Evolutionary conservation across 1,284 basidiomycete genomes (phyloP), one percentile per base, ranked within the genome.

Genomic region (Trichosporon sp.): DNA sequence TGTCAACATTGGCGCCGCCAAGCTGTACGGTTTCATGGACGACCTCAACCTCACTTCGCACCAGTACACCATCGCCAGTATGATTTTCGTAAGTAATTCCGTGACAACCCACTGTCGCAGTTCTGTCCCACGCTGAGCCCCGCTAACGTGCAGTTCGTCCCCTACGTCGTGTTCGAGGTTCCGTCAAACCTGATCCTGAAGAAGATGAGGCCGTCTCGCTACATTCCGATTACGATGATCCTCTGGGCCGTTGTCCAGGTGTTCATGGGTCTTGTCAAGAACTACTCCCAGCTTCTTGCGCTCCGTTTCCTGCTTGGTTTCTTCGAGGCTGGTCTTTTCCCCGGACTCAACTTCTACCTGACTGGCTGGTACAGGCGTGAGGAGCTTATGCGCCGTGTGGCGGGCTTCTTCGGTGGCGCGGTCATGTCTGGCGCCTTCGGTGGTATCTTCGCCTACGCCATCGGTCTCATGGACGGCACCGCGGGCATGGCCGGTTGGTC

Each of bases 341-440:
- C 81, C 31, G 81, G 81, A 61, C 80, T 84, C 75, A 81, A 81
- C 43, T 84, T 84, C 76, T 84, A 81, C 77, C 76, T 85, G 19
- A 80, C 81, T n/a, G 78, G 80, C 4, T 85, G 85, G 85, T 86
- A 86, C 72, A 78, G 78, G 68, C 77, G 83, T 65, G 77, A 76
- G 48, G 84, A 85, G 73, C 76, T 77, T 8, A 78, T 79, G 65
- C 79, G 82, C 43, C 79, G 85, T 0, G 82, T 83, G 51, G 77
- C 84, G 14, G 73, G 86, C 51, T 86, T 86, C 79, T 86, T 86
- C 71, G 82, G 80, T 6, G 81, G 84, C 1, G 81, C 83, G 0
- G 85, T 85, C n/a, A 79, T 80, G 10, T 82, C 81, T 65, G 81
- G 82, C 66, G 83, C 82, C 68, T 83, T 84, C 68, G 78, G 84